These are phyloP conservation scores for Colletotrichum sp. DNA, from an alignment of 2,329 filamentous ascomycete genomes.

Conservation along the genomic window DNA sequence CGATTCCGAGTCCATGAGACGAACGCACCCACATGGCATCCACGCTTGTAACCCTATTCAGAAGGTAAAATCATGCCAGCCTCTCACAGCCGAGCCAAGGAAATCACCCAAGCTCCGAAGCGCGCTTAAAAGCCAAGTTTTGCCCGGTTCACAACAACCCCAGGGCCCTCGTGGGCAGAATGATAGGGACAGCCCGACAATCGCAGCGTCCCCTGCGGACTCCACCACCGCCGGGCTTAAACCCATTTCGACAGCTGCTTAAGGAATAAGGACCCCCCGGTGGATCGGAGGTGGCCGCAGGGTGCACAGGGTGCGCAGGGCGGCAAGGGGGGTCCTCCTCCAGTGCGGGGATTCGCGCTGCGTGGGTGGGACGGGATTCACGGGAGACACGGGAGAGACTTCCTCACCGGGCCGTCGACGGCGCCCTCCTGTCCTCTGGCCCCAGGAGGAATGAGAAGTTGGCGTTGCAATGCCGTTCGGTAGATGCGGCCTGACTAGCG, in stretches of 20 bases:
- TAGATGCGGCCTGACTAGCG: constrained; percentile 19
- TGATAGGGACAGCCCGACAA: constrained; percentile 10
- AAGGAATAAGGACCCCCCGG: neutral
- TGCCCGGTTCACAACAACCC: neutral
- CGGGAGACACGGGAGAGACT: constrained; percentile 9
- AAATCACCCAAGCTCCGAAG: neutral
- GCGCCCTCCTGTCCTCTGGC: neutral
- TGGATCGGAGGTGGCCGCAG: constrained; percentile 14
- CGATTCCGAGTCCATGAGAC: neutral
- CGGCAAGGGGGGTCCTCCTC: neutral
- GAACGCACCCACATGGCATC: neutral
- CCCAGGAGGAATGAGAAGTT: neutral
- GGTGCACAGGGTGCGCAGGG: neutral
- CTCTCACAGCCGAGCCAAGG: neutral
- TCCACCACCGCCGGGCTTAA: neutral
- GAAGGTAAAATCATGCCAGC: neutral
- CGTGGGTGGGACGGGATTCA: neutral
- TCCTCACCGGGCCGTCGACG: neutral
- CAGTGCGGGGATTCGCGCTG: neutral
- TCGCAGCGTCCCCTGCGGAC: neutral
- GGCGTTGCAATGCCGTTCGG: constrained; percentile 5
- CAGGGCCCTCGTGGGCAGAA: neutral
- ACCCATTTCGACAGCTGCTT: constrained; percentile 14
- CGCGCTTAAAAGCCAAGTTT: neutral
- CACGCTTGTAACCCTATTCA: neutral